Evolutionary conservation across 371 early-diverging fungal species (phyloP), one percentile per base, ranked within the genome.

Genomic region (Circinella minor): DNA sequence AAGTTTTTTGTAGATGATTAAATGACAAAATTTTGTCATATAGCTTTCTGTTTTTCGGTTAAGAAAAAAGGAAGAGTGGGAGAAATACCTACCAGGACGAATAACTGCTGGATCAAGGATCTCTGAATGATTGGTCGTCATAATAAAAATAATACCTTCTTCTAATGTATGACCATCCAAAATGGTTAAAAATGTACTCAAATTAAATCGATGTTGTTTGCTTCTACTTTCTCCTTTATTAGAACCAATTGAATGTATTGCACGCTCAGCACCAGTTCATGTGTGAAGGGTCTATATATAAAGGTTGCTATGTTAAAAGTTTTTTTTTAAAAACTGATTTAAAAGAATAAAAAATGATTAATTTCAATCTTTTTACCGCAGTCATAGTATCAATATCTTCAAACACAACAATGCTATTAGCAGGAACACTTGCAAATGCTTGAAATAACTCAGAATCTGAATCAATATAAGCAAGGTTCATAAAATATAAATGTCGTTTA

Each of bases 101-200:
- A 94, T 91, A 57, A 95, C 78, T 3, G 95, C 96, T 4, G 94
- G 93, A 77, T 95, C 95, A 46, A 96, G 84, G 43, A 84, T 78
- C 57, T 94, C 93, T 51, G 91, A 88, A 73, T 92, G 92, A 81
- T 96, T 95, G 4, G 93, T 93, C 4, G 97, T 95, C 95, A 96
- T 95, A 67, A 93, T 88, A 68, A 92, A 86, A 36, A 92, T 81
- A 37, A 86, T 85, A 10, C 93, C 92, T 61, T 93, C 92, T 55
- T 86, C 86, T 9, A 92, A 82, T 43, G 90, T 91, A 76, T 94
- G 90, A 13, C 96, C 96, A 77, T 95, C 96, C 11, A 94, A 79
- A 62, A 91, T 91, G 70, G 91, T 91, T 59, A 96, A 78, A 51
- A 96, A 86, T 36, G 92, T 92, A 10, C 92, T 86, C 74, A 95